Evolutionary conservation across 1,139 yeast genomes (phyloP).

Genomic region (Ogataea hybrid): DNA sequence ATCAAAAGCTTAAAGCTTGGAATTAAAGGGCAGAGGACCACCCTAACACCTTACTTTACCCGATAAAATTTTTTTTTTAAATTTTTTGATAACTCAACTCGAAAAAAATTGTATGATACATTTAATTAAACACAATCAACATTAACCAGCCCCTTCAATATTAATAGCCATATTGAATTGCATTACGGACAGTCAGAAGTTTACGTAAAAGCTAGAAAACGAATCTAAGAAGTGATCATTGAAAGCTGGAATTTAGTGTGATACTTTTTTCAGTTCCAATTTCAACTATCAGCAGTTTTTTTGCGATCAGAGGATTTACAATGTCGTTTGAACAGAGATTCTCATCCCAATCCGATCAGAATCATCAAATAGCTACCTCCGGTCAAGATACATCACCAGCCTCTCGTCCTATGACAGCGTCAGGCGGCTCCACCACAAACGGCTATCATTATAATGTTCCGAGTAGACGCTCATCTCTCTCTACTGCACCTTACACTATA

Average conservation of each 20-base stretch:
- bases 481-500: slow-evolving; percentile 28
- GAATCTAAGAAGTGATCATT: not conserved
- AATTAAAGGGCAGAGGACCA: not conserved
- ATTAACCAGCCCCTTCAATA: not conserved
- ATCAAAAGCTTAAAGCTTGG: too few species aligned
- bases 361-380: not conserved
- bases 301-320: not conserved
- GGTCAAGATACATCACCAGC: not conserved
- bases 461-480: slow-evolving; percentile 25
- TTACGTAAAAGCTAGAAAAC: not conserved
- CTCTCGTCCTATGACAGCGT: not conserved
- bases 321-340: slow-evolving; percentile 11
- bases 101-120: slow-evolving; percentile 4
- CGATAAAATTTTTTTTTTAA: slow-evolving; percentile 7
- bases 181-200: not conserved
- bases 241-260: not conserved
- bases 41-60: slow-evolving; percentile 6
- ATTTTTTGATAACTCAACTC: not conserved
- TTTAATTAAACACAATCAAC: not conserved
- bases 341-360: slow-evolving; percentile 6
- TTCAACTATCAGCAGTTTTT: not conserved
- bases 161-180: not conserved
- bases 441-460: slow-evolving; percentile 20
- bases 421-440: not conserved
- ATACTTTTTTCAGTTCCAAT: too few species aligned